Evolutionary conservation across 2,329 filamentous ascomycete species (phyloP), one percentile per base, ranked within the genome.

Genomic region (Talaromyces islandicus): DNA sequence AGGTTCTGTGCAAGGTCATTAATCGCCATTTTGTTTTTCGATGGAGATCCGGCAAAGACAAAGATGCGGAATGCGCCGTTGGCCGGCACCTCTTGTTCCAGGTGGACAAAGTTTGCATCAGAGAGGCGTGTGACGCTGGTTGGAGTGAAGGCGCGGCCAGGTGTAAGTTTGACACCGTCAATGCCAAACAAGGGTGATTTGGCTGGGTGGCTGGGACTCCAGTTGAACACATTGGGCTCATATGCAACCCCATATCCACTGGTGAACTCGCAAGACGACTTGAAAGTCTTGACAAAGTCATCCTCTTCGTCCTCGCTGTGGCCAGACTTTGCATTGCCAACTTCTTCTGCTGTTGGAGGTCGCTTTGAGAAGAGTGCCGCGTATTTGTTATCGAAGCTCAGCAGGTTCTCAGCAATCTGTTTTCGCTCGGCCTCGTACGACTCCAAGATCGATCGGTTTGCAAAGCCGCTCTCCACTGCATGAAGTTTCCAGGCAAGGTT

Each of bases 401-500:
- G 81, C 0, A 97, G 83, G 11, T 85, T 89, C 75, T 96, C 89
- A 5, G 93, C 93, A 48, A 95, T 88, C 60, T 88, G 82, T 71
- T 90, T 92, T 60, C 92, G 88, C 76, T 97, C 92, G 2, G 83
- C 81, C 76, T 97, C 91, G 73, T 97, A 97, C 0, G 92, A 94
- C 63, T 87, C 84, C 56, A 97, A 83, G 19, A 94, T 81, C 3
- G 85, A 84, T 62, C 90, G 88, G 30, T 86, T 78, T 1, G 91
- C 90, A 66, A 96, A 90, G 12, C 91, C 91, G 27, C 83, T 82
- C 71, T 96, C 92, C 10, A 97, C 93, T 38, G 90, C 87, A 71
- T 96, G 92, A 56, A 97, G 90, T 79, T 97, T 97, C 92, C 92
- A 97, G 7, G 92, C 92, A 46, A 97, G 81, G 73, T 97, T 97